phyloP scores from a whole-genome alignment of 2,329 filamentous ascomycete genomes.

The Alternaria alternata region DNA sequence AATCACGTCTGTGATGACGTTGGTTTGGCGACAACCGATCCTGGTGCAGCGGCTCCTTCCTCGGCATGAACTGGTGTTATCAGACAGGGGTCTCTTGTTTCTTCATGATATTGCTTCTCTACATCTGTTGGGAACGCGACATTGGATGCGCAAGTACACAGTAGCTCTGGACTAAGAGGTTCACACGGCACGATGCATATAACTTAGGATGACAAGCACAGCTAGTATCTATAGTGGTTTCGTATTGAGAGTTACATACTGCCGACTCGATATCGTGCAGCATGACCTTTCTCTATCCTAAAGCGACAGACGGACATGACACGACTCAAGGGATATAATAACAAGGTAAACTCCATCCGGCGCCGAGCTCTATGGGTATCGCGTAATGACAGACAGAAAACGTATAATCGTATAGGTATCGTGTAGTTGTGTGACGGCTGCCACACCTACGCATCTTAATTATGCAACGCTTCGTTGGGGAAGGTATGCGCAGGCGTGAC shows the following conservation, averaged over 20 bases:
- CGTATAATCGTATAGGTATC: slow-evolving; percentile 13
- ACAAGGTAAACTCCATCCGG: slow-evolving; percentile 8
- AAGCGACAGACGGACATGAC: neutral
- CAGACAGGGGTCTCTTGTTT: neutral
- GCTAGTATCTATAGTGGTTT: neutral
- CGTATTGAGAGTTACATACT: neutral
- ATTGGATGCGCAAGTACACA: neutral
- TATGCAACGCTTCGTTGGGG: slow-evolving; percentile 37
- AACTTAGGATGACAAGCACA: neutral
- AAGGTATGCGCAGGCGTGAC: slow-evolving; percentile 47
- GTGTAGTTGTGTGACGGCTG: neutral
- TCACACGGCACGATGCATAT: neutral
- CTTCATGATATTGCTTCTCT: neutral
- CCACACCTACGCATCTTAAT: slow-evolving; percentile 18
- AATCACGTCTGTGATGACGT: neutral
- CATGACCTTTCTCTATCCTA: neutral
- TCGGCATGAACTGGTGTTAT: neutral
- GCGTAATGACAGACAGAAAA: slow-evolving; percentile 22
- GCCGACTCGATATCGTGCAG: fast-evolving
- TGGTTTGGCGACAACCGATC: neutral
- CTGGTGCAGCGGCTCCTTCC: neutral
- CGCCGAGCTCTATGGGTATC: slow-evolving; percentile 36
- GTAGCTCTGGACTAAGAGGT: neutral
- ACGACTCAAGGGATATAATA: neutral
- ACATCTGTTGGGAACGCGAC: neutral